Conservation (phyloP, 2,329 filamentous ascomycete genomes). For the Fusarium brevicatenulatum region DNA sequence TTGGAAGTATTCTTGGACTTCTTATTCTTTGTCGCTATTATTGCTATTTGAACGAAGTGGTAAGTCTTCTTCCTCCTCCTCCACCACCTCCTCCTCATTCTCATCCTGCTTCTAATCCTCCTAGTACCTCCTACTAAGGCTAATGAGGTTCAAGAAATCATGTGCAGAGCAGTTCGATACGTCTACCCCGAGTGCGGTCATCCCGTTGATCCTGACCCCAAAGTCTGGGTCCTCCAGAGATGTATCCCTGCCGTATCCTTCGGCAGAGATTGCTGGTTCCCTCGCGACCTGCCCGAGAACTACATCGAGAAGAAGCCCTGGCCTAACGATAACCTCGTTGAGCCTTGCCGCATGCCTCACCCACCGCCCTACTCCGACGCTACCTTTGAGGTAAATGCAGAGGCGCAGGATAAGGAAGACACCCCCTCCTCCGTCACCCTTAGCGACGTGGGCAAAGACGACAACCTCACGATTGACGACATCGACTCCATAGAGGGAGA, state of each 20-base stretch:
- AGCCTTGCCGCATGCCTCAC: not conserved
- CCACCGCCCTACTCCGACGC: not conserved
- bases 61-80: not conserved
- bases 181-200: conserved; percentile 40
- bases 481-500: not conserved
- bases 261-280: conserved; percentile 38
- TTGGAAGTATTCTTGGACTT: not conserved
- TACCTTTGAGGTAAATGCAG: not conserved
- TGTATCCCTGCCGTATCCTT: conserved; percentile 19
- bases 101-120: too few species aligned
- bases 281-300: not conserved
- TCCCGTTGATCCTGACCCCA: conserved; percentile 5
- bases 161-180: conserved; percentile 41
- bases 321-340: conserved; percentile 5
- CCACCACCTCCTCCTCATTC: not conserved
- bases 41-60: not conserved
- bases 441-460: not conserved
- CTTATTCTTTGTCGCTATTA: not conserved
- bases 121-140: not conserved
- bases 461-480: not conserved
- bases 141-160: conserved; percentile 6
- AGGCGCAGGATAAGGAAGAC: not conserved
- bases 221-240: conserved; percentile 23
- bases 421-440: not conserved
- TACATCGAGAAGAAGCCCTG: conserved; percentile 12